Evolutionary conservation across 2,329 filamentous ascomycete genomes (phyloP), one percentile per base, ranked within the genome.

Genomic region (Hypomyces perniciosus): DNA sequence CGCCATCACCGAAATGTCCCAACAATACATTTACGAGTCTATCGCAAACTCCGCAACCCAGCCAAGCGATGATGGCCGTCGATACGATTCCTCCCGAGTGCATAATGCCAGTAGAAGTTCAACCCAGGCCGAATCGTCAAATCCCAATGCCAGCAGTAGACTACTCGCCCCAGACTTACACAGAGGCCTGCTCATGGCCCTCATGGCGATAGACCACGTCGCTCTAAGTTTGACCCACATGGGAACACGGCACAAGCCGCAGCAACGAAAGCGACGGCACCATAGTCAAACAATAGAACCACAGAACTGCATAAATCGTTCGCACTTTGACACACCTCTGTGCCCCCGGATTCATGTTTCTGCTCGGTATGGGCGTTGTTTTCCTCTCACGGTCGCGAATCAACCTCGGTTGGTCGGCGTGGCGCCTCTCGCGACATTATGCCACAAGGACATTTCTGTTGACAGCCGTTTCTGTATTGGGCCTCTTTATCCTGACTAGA

Each of bases 151-250:
- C 20, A 20, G 20, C 20, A 20, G 20, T 3, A 20, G 72, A 27
- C 69, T 66, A 27, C 59, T 75, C 5, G 71, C 69, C 0, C 73
- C 72, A 3, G 72, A 75, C 51, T 62, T 75, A 12, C 61, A 75
- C 5, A 71, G 72, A 33, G 72, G 72, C 30, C 57, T 74, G 2
- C 61, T 75, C n/a, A 73, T 73, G 68, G 58, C 66, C 9, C 42
- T 71, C 49, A 75, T 75, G 73, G 71, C 71, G 1, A 55, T 74
- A 39, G 72, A 75, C 57, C 72, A 75, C 57, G 66, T 63, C 50
- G 59, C 62, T n/a, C 52, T 73, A 12, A 59, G 59, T 1, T 59
- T 75, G n/a, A 63, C 65, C 65, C 49, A 61, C 68, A 1, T 75
- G 72, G 72, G 54, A 61, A 27, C 69, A 74, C 47, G 69, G 69